phyloP scores from a whole-genome alignment of 108 stramenopile genomes.

The Cafeteria roenbergensis region DNA sequence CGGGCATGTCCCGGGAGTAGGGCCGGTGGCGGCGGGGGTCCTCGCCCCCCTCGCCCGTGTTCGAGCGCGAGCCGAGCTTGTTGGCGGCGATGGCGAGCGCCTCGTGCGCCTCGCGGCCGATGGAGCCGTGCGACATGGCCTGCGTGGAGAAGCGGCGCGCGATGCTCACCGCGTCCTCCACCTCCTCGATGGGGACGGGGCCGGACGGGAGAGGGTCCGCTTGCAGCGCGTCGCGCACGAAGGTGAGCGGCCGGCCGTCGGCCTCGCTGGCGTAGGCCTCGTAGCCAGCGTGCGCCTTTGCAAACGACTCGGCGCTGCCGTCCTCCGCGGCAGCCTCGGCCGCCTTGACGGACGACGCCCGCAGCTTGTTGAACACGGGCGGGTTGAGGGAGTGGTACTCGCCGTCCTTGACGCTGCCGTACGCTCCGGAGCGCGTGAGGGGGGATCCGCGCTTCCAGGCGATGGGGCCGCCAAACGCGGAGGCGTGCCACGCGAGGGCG shows the following conservation, averaged over 20 bases:
- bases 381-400: constrained; percentile 94
- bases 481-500: constrained; percentile 66
- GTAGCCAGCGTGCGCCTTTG: constrained; percentile 80
- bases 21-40: constrained; percentile 59
- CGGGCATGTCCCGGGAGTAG: background rate
- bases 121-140: constrained; percentile 84
- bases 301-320: constrained; percentile 57
- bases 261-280: constrained; percentile 71
- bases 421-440: constrained; percentile 54
- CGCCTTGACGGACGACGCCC: constrained; percentile 19
- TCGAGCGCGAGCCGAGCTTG: constrained; percentile 65
- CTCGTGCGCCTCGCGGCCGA: constrained; percentile 81
- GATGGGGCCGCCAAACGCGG: constrained; percentile 55
- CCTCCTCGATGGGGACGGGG: constrained; percentile 68
- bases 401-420: constrained; percentile 84
- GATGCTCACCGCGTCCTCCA: constrained; percentile 70
- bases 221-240: constrained; percentile 78
- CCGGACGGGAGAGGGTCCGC: constrained; percentile 70
- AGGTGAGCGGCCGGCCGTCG: constrained; percentile 71
- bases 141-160: constrained; percentile 84
- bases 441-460: background rate
- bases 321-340: constrained; percentile 8
- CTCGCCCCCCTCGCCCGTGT: constrained; percentile 89
- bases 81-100: constrained; percentile 84
- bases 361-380: constrained; percentile 72